Percentiles rank a stretch among this genome's conserved stretches.
These are phyloP conservation scores for Rubia yunnanensis DNA, from an alignment of 257 asterid species.

Conservation along the genomic window DNA sequence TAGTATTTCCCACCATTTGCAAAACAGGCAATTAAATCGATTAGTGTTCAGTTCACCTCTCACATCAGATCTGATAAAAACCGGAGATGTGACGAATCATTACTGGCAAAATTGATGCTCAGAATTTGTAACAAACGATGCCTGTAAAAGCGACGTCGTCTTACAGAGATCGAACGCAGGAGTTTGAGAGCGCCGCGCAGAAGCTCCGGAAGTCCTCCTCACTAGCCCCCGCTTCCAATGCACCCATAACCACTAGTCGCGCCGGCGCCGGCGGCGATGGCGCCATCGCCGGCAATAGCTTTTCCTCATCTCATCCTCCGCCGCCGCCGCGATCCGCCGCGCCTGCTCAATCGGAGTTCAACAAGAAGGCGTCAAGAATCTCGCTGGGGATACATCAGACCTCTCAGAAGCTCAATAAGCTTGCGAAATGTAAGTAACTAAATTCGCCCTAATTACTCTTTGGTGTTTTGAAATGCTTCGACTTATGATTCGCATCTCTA, in stretches of 20 bases:
- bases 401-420: slow-evolving; percentile 60
- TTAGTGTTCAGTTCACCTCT: background rate
- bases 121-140: slow-evolving; percentile 5
- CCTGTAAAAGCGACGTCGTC: slow-evolving; percentile 11
- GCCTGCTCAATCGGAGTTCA: slow-evolving; percentile 67
- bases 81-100: background rate
- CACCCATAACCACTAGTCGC: background rate
- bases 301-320: slow-evolving; percentile 12
- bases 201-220: slow-evolving; percentile 17
- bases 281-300: background rate
- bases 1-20: background rate
- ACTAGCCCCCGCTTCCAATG: slow-evolving; percentile 10
- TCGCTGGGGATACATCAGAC: slow-evolving; percentile 71
- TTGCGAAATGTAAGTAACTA: slow-evolving; percentile 46
- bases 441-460: background rate
- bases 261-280: background rate
- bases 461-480: background rate
- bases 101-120: background rate
- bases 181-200: slow-evolving; percentile 14
- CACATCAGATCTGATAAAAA: slow-evolving; percentile 3
- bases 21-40: background rate
- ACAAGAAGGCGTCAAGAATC: slow-evolving; percentile 58
- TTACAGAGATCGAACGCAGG: slow-evolving; percentile 22
- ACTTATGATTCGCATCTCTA: background rate
- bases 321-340: slow-evolving; percentile 16